Conservation (phyloP, 2,329 filamentous ascomycete genomes). For the Fusarium cyanostomum region DNA sequence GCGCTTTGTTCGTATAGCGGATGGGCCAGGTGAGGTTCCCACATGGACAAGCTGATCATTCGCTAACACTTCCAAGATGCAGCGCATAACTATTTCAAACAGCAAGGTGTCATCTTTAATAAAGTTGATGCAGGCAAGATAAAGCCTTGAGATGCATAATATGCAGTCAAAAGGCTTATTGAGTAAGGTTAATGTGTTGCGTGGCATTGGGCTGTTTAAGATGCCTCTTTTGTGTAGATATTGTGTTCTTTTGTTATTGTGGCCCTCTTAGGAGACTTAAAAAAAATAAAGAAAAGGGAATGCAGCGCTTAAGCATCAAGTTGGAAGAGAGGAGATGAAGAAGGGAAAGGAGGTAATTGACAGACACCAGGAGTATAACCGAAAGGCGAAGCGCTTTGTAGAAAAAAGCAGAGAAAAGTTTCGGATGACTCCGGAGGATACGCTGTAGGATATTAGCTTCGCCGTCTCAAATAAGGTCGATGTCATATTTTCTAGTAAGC, state of each 20-base stretch:
- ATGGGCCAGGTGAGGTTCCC: slow-evolving; percentile 67
- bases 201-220: too few relatives aligned
- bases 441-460: slow-evolving; percentile 5
- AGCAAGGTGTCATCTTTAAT: too few relatives aligned
- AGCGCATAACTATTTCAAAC: too few relatives aligned
- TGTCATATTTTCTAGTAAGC: background rate
- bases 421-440: slow-evolving; percentile 35
- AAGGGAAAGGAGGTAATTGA: slow-evolving; percentile 65
- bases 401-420: slow-evolving; percentile 59
- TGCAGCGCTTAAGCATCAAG: slow-evolving; percentile 83
- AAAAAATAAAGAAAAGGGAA: too few relatives aligned
- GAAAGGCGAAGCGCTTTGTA: slow-evolving; percentile 69
- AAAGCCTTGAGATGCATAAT: too few relatives aligned
- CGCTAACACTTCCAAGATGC: slow-evolving; percentile 65
- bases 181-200: too few relatives aligned
- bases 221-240: too few relatives aligned
- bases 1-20: slow-evolving; percentile 80
- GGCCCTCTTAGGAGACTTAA: too few relatives aligned
- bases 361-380: slow-evolving; percentile 68
- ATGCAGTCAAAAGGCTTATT: too few relatives aligned
- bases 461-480: background rate
- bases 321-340: slow-evolving; percentile 79
- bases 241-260: too few relatives aligned
- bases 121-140: too few relatives aligned
- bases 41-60: background rate